Percentiles rank a stretch among this genome's conserved stretches.
phyloP scores from a whole-genome alignment of 1,139 yeast genomes.

The Kluyveromyces sp. region DNA sequence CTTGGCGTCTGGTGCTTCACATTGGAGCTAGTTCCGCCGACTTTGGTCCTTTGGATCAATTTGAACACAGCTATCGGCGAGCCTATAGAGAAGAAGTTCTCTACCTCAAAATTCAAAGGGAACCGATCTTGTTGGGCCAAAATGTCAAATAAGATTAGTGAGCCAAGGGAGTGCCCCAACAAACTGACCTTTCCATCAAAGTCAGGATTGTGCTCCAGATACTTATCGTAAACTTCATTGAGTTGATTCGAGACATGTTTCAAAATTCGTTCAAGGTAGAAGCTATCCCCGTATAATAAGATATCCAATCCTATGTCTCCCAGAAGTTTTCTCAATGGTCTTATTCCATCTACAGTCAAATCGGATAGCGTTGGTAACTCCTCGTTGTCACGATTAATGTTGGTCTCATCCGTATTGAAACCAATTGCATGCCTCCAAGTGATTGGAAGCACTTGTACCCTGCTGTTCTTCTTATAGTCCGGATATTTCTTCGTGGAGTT shows the following conservation, averaged over 20 bases:
- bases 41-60: constrained; percentile 52
- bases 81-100: constrained; percentile 73
- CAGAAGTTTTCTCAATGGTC: constrained; percentile 65
- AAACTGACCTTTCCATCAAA: constrained; percentile 76
- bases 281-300: constrained; percentile 75
- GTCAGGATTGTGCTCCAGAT: constrained; percentile 57
- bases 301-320: constrained; percentile 87
- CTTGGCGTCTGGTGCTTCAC: constrained; percentile 35
- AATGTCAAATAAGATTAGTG: constrained; percentile 77
- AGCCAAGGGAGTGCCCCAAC: constrained; percentile 88
- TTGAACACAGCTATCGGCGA: constrained; percentile 88
- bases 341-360: constrained; percentile 74
- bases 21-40: constrained; percentile 28
- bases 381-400: constrained; percentile 23
- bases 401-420: constrained; percentile 43
- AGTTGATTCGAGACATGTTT: constrained; percentile 62
- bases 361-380: constrained; percentile 58
- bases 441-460: constrained; percentile 70
- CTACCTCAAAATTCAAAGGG: constrained; percentile 61
- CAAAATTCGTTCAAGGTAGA: constrained; percentile 55
- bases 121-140: constrained; percentile 49
- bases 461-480: constrained; percentile 40
- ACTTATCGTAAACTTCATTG: constrained; percentile 58
- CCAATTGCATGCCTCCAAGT: constrained; percentile 71
- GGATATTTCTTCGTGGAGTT: constrained; percentile 21